These are phyloP conservation scores for Logfia minima DNA, from an alignment of 129 eudicot genomes.

Conservation along the genomic window DNA sequence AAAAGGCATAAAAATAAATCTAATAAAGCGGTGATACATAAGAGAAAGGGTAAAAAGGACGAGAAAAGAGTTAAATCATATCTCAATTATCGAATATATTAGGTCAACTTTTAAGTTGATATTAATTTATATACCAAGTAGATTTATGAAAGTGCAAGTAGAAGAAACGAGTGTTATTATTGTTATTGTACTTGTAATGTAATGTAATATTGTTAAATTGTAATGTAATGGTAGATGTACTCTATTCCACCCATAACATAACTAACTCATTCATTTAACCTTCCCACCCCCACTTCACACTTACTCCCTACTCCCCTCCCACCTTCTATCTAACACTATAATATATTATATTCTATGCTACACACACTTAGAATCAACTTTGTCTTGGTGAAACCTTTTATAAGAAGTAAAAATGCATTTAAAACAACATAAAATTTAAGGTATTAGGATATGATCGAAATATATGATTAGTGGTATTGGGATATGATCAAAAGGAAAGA, in stretches of 20 bases:
- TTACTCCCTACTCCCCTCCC: constrained; percentile 44
- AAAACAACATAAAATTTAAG: no score
- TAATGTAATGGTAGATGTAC: constrained; percentile 34
- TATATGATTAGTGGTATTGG: no score
- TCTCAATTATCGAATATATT: no score
- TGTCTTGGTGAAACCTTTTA: no score
- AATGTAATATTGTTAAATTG: constrained; percentile 2
- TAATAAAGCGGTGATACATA: no score
- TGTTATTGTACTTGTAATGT: constrained; percentile 26
- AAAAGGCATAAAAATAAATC: no score
- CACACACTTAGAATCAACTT: background rate
- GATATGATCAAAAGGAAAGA: no score
- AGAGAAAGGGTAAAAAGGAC: background rate
- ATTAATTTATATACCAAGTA: background rate
- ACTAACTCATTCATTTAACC: constrained; percentile 36
- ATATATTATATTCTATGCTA: background rate
- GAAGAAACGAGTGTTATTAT: constrained; percentile 12
- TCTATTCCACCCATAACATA: constrained; percentile 45
- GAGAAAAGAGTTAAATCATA: background rate
- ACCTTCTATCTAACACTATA: constrained; percentile 42
- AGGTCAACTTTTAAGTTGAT: no score
- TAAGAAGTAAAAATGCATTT: no score
- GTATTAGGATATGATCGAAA: no score
- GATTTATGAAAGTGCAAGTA: background rate
- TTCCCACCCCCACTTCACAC: constrained; percentile 43